Evolutionary conservation across 2,329 filamentous ascomycete species (phyloP).

Genomic region (Ascocoryne sarcoides): DNA sequence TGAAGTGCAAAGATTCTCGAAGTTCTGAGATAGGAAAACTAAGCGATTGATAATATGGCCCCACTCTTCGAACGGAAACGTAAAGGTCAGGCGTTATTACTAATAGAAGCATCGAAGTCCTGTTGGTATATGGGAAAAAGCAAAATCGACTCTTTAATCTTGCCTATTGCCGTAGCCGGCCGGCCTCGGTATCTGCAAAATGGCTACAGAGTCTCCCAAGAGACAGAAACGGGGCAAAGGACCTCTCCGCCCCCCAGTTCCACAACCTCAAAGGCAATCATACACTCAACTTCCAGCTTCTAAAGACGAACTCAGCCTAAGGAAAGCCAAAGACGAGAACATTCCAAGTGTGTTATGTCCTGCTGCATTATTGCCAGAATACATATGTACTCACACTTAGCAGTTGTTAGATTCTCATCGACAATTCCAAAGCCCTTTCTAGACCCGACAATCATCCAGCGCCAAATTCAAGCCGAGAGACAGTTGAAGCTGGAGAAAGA

Average conservation of each 20-base stretch:
- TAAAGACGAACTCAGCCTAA: conserved; percentile 13
- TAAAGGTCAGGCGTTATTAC: too few species aligned
- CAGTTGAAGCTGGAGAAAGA: conserved; percentile 13
- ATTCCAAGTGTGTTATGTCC: conserved; percentile 6
- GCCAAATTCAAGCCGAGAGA: conserved; percentile 11
- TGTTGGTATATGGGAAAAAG: too few species aligned
- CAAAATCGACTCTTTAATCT: too few species aligned
- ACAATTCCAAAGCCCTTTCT: conserved; percentile 22
- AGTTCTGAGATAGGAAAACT: background rate
- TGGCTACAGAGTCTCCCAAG: too few species aligned
- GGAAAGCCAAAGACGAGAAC: conserved; percentile 3
- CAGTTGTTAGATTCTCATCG: conserved; percentile 17
- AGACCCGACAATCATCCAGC: conserved; percentile 19
- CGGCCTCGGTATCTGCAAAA: too few species aligned
- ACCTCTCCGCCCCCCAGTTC: conserved; percentile 12
- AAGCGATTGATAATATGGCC: too few species aligned
- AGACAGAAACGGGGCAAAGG: conserved; percentile 11
- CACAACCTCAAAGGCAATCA: conserved; percentile 7
- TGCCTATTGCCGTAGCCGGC: background rate
- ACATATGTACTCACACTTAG: background rate
- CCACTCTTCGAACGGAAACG: background rate
- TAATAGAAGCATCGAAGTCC: too few species aligned
- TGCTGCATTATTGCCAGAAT: background rate
- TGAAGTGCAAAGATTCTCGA: background rate
- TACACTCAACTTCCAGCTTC: conserved; percentile 16